Conservation (phyloP, 2,329 filamentous ascomycete species). For the Cryphonectria japonica region DNA sequence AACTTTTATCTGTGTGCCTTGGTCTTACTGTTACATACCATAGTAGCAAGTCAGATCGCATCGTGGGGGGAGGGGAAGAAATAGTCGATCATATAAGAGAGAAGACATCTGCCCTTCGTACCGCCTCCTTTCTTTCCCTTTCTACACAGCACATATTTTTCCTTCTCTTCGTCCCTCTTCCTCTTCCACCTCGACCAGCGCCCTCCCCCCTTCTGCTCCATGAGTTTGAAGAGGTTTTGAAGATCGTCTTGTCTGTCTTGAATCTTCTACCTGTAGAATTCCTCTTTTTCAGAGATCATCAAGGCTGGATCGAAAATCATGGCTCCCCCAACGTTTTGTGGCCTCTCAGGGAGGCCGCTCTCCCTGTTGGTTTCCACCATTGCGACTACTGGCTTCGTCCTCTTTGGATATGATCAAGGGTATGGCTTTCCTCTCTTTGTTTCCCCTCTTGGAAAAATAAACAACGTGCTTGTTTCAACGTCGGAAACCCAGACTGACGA, state of each 20-base stretch:
- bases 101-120: not conserved
- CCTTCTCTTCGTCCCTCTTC: not conserved
- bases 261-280: not conserved
- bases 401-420: slow-evolving; percentile 63
- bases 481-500: slow-evolving; percentile 16
- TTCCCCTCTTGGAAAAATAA: not conserved
- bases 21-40: not conserved
- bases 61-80: not conserved
- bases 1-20: not conserved
- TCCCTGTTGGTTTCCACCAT: slow-evolving; percentile 63
- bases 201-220: not conserved
- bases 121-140: not conserved
- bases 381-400: slow-evolving; percentile 65
- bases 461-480: not conserved
- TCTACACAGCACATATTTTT: not conserved
- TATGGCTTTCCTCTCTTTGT: slow-evolving; percentile 33
- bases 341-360: slow-evolving; percentile 61
- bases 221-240: not conserved
- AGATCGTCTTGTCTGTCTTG: not conserved
- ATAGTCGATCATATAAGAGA: not conserved
- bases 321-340: slow-evolving; percentile 56
- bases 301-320: not conserved
- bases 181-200: not conserved
- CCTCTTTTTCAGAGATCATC: not conserved
- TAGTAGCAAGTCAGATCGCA: not conserved